Conservation (phyloP, 2,329 filamentous ascomycete genomes). For the Beauveria scarabaeidicola region DNA sequence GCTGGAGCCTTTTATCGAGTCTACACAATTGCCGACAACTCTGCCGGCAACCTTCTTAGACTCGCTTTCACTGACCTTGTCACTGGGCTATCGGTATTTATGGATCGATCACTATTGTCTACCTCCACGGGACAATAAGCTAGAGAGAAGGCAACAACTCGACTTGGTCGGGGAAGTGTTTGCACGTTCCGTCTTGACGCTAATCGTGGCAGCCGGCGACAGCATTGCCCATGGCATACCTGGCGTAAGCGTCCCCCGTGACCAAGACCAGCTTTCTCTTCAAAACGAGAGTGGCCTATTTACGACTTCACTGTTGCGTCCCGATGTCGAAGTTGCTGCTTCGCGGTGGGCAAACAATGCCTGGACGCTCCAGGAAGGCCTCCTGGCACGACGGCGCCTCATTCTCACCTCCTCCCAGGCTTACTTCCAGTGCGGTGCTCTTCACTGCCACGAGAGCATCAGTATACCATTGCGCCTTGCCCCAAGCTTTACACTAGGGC, state of each 20-base stretch:
- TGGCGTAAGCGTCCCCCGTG: conserved; percentile 24
- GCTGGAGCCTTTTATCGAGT: neutral
- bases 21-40: conserved; percentile 17
- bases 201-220: conserved; percentile 28
- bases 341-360: conserved; percentile 28
- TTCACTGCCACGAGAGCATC: conserved; percentile 31
- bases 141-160: conserved; percentile 21
- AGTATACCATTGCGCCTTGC: conserved; percentile 24
- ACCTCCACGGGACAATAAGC: conserved; percentile 18
- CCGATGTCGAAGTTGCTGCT: conserved; percentile 26
- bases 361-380: conserved; percentile 30
- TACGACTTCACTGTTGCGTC: conserved; percentile 27
- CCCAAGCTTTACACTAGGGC: conserved; percentile 23
- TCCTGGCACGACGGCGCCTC: conserved; percentile 27
- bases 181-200: conserved; percentile 23
- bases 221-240: conserved; percentile 24
- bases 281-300: conserved; percentile 25
- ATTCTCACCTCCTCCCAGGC: conserved; percentile 29
- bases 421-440: conserved; percentile 29
- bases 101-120: conserved; percentile 31
- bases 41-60: conserved; percentile 25
- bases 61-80: conserved; percentile 23
- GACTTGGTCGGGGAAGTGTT: conserved; percentile 28
- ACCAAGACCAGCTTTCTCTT: conserved; percentile 27
- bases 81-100: conserved; percentile 28